Percentiles rank a stretch among this genome's conserved stretches.
Conservation (phyloP, 2,329 filamentous ascomycete species). For the Penicillium janthinellum region DNA sequence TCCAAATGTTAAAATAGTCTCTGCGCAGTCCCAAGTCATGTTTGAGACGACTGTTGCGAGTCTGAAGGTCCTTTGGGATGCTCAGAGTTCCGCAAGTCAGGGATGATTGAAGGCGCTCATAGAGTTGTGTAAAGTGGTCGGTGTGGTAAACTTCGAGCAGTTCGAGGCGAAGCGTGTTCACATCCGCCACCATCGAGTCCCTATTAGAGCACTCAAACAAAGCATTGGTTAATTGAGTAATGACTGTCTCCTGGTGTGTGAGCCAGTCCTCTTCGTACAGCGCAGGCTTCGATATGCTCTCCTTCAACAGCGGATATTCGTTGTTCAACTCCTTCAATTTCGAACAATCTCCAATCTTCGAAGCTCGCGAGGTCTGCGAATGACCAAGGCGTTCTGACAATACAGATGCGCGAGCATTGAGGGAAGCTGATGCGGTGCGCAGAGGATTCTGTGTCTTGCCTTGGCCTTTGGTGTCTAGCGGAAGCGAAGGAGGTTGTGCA, state of each 20-base stretch:
- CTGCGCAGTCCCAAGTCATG: conserved; percentile 61
- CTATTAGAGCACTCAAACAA: conserved; percentile 49
- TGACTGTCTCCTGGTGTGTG: conserved; percentile 61
- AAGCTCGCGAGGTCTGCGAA: conserved; percentile 27
- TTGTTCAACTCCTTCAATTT: conserved; percentile 26
- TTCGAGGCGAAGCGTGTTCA: conserved; percentile 46
- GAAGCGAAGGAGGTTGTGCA: background rate
- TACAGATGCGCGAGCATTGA: conserved; percentile 16
- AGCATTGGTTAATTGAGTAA: conserved; percentile 62
- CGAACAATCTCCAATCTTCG: conserved; percentile 37
- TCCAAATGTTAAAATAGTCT: conserved; percentile 60
- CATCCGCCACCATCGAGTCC: conserved; percentile 23
- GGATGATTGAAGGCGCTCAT: conserved; percentile 61
- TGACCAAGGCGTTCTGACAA: conserved; percentile 15
- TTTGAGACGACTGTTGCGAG: conserved; percentile 50
- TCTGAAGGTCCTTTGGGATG: conserved; percentile 55
- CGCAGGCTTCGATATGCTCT: conserved; percentile 58
- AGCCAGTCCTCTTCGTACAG: conserved; percentile 67
- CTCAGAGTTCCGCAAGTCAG: conserved; percentile 60
- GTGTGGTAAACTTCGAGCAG: conserved; percentile 59
- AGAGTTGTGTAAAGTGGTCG: conserved; percentile 51
- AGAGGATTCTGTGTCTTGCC: background rate
- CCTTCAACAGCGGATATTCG: conserved; percentile 55
- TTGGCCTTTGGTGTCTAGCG: background rate
- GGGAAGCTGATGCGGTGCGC: conserved; percentile 2